Evolutionary conservation across 1,284 basidiomycete species (phyloP).

Genomic region (Phaffia rhodozyma): DNA sequence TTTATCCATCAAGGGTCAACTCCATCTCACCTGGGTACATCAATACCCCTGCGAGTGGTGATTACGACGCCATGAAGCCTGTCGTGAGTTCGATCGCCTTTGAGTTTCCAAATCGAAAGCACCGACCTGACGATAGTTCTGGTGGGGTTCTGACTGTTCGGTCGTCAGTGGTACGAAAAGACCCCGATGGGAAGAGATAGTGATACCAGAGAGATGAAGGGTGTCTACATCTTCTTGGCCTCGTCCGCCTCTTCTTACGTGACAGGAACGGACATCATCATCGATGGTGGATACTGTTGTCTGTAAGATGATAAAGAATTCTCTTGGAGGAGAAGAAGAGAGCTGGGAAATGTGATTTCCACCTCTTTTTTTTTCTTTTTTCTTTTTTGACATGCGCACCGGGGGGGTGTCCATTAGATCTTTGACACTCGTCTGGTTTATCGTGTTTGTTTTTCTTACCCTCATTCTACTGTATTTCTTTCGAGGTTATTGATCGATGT

Average conservation of each 20-base stretch:
- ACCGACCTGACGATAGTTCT: not conserved
- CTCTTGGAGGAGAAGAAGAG: no score
- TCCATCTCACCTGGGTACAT: conserved; percentile 18
- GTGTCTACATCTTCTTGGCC: conserved; percentile 13
- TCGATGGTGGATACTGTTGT: conserved; percentile 14
- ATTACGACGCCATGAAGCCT: not conserved
- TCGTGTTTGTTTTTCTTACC: no score
- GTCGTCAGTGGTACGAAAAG: conserved; percentile 8
- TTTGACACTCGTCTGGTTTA: no score
- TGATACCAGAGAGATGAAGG: conserved; percentile 18
- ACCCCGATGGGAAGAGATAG: conserved; percentile 17
- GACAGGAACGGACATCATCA: conserved; percentile 16
- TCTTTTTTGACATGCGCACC: no score
- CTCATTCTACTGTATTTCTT: no score
- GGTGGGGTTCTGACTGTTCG: not conserved
- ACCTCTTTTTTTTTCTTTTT: no score
- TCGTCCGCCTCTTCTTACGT: conserved; percentile 11
- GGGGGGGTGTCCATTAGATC: no score
- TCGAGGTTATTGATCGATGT: no score
- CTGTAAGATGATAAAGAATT: conserved; percentile 1
- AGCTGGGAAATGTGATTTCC: no score
- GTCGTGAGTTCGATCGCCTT: not conserved
- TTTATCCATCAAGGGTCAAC: conserved; percentile 10
- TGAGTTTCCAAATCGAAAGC: not conserved
- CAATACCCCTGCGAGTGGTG: conserved; percentile 9